Evolutionary conservation across 2,329 filamentous ascomycete species (phyloP).

Genomic region (Penicillium sp.): DNA sequence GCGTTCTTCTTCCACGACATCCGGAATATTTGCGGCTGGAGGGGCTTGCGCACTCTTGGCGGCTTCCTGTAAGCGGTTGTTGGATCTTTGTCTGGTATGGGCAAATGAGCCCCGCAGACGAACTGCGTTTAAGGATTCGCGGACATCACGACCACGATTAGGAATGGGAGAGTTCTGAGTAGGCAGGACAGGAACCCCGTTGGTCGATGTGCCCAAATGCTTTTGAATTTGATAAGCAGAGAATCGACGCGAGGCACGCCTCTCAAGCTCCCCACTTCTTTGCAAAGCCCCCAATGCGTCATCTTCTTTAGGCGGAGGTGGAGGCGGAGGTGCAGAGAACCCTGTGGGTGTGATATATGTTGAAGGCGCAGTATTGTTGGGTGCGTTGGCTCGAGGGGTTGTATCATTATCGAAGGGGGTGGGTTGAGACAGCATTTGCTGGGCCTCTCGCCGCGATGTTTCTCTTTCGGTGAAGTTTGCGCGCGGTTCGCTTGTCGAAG

Average conservation of each 20-base stretch:
- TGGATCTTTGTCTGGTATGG: slow-evolving; percentile 46
- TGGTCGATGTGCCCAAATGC: slow-evolving; percentile 70
- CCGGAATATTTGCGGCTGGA: slow-evolving; percentile 49
- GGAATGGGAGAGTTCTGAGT: slow-evolving; percentile 47
- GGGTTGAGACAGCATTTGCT: slow-evolving; percentile 44
- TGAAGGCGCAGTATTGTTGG: slow-evolving; percentile 21
- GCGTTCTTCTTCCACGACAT: slow-evolving; percentile 47
- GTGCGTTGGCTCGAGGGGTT: slow-evolving; percentile 21
- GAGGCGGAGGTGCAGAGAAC: slow-evolving; percentile 58
- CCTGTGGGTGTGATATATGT: slow-evolving; percentile 11
- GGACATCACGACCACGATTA: slow-evolving; percentile 64
- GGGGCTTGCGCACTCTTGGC: slow-evolving; percentile 43
- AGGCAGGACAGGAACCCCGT: slow-evolving; percentile 77
- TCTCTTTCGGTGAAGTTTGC: slow-evolving; percentile 34
- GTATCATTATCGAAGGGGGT: slow-evolving; percentile 59
- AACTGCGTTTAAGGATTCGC: slow-evolving; percentile 72
- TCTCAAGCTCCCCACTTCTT: slow-evolving; percentile 81
- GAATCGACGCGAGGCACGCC: slow-evolving; percentile 83
- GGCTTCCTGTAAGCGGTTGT: slow-evolving; percentile 47
- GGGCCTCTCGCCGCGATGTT: slow-evolving; percentile 33
- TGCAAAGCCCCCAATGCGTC: slow-evolving; percentile 87
- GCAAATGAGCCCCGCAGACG: slow-evolving; percentile 50
- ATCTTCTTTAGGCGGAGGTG: slow-evolving; percentile 72
- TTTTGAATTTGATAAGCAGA: slow-evolving; percentile 96
- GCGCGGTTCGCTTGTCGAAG: slow-evolving; percentile 20